These are phyloP conservation scores for Aspergillus panamensis DNA, from an alignment of 495 filamentous ascomycete species.

Conservation along the genomic window DNA sequence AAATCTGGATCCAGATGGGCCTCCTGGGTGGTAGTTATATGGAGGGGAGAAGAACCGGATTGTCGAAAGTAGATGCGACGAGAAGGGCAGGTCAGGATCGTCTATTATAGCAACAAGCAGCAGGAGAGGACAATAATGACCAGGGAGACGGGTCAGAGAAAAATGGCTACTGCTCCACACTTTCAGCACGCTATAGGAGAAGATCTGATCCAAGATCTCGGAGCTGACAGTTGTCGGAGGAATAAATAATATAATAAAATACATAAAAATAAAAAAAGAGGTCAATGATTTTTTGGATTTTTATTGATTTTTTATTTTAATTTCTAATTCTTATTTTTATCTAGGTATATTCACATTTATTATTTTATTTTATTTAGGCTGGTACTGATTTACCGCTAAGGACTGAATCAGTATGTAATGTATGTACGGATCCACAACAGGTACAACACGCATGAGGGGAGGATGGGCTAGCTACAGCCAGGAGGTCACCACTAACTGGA, in stretches of 20 bases:
- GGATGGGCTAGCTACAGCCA: not conserved
- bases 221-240: conserved; percentile 45
- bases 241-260: conserved; percentile 23
- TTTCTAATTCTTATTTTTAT: conserved; percentile 11
- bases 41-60: conserved; percentile 12
- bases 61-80: conserved; percentile 14
- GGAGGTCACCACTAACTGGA: not conserved
- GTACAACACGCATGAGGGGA: not conserved
- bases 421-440: conserved; percentile 4
- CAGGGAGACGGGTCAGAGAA: conserved; percentile 43
- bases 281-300: not conserved
- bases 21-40: conserved; percentile 24
- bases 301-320: conserved; percentile 8
- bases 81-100: conserved; percentile 20
- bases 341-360: conserved; percentile 11
- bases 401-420: conserved; percentile 17
- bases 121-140: conserved; percentile 28
- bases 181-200: conserved; percentile 41
- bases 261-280: conserved; percentile 6
- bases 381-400: conserved; percentile 9
- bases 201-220: conserved; percentile 50
- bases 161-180: conserved; percentile 37
- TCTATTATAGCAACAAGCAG: conserved; percentile 27
- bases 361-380: conserved; percentile 7
- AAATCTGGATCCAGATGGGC: conserved; percentile 10